A percentile compares a stretch with the other conserved stretches of the same genome.
phyloP scores from a whole-genome alignment of 2,329 filamentous ascomycete genomes.

The Drechslera avenae region DNA sequence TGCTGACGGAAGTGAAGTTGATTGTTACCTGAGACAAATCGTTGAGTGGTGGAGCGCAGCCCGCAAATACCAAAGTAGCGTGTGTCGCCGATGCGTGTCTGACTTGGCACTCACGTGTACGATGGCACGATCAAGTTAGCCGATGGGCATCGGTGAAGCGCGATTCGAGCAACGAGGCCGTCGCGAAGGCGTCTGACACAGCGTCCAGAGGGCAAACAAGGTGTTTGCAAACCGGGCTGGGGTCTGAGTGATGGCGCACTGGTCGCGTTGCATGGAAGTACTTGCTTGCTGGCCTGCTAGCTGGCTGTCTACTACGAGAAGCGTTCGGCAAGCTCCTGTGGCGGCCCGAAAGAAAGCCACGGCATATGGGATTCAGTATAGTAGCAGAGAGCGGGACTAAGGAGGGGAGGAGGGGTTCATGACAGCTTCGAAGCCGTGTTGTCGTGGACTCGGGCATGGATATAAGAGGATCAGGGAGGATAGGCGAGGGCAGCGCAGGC shows the following conservation, averaged over 20 bases:
- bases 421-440: no score
- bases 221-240: background rate
- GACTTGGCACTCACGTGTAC: constrained; percentile 38
- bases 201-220: constrained; percentile 2
- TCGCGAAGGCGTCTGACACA: constrained; percentile 12
- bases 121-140: constrained; percentile 16
- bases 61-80: constrained; percentile 32
- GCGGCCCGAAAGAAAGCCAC: constrained; percentile 5
- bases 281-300: background rate
- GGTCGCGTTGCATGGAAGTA: background rate
- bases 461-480: background rate
- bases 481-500: background rate
- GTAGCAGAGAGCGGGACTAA: background rate
- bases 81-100: constrained; percentile 41
- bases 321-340: constrained; percentile 2
- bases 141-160: constrained; percentile 22
- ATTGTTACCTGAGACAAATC: constrained; percentile 38
- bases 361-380: background rate
- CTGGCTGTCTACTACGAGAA: no score
- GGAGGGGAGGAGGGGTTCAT: no score
- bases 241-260: background rate
- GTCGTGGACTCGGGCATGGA: background rate
- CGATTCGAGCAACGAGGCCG: constrained; percentile 18
- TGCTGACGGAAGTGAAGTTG: constrained; percentile 33
- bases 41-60: constrained; percentile 31